phyloP scores from a whole-genome alignment of 2,329 filamentous ascomycete genomes.

The Colletotrichum horii region DNA sequence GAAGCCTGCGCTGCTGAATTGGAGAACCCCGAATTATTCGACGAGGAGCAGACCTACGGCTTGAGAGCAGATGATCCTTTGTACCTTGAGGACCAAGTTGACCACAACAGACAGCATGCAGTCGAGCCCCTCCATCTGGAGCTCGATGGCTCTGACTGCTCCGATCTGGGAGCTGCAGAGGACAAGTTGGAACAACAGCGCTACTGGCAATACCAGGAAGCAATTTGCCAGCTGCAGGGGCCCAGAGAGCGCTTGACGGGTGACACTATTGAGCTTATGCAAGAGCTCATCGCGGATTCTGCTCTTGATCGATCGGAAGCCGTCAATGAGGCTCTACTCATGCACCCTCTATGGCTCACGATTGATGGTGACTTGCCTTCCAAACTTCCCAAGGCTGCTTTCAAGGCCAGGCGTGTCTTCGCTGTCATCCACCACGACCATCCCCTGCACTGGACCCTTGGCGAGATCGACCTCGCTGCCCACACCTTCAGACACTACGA shows the following conservation, averaged over 20 bases:
- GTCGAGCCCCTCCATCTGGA: background rate
- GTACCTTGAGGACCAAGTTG: background rate
- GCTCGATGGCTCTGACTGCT: background rate
- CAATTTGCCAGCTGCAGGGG: background rate
- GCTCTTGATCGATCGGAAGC: background rate
- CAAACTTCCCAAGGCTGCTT: slow-evolving; percentile 41
- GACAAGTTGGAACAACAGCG: background rate
- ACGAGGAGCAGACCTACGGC: background rate
- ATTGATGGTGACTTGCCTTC: slow-evolving; percentile 47
- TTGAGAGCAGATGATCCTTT: background rate
- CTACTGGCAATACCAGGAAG: background rate
- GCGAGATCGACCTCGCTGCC: background rate
- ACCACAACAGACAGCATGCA: background rate
- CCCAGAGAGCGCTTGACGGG: background rate
- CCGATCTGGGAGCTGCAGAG: background rate
- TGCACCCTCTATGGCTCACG: slow-evolving; percentile 50
- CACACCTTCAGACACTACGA: background rate
- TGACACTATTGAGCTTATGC: background rate
- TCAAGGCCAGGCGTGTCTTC: slow-evolving; percentile 35
- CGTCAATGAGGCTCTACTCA: background rate
- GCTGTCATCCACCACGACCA: background rate
- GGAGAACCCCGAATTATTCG: background rate
- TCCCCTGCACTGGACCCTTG: background rate
- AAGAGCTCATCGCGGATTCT: background rate
- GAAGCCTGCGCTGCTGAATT: background rate